These are phyloP conservation scores for Talaromyces islandicus DNA, from an alignment of 2,329 filamentous ascomycete genomes.

Conservation along the genomic window DNA sequence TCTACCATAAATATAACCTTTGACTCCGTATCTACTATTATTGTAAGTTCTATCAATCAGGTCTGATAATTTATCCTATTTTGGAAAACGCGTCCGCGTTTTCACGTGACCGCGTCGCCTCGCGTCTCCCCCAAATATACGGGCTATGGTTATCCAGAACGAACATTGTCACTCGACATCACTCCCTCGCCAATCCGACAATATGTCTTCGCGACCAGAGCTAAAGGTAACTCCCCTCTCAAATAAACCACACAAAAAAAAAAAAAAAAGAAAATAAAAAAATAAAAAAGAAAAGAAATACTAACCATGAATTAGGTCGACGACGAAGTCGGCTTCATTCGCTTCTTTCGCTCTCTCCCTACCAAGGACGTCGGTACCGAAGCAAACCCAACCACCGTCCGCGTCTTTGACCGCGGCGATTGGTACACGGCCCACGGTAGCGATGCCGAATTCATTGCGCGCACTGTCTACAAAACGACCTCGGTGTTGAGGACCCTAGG, in stretches of 20 bases:
- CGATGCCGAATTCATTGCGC: constrained; percentile 42
- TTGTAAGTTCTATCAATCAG: no score
- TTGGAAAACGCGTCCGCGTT: constrained; percentile 24
- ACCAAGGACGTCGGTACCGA: constrained; percentile 49
- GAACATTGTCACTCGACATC: constrained; percentile 7
- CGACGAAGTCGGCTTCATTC: constrained; percentile 94
- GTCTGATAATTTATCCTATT: not conserved
- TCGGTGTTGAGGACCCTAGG: constrained; percentile 90
- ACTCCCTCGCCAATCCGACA: constrained; percentile 18
- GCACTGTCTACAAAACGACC: constrained; percentile 92
- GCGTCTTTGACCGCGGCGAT: constrained; percentile 89
- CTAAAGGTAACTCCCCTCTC: constrained; percentile 51
- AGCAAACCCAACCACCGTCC: constrained; percentile 51
- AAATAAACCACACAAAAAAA: not conserved
- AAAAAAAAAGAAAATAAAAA: no score
- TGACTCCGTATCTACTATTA: not conserved
- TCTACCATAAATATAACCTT: not conserved
- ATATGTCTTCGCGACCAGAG: constrained; percentile 67
- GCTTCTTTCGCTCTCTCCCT: constrained; percentile 85
- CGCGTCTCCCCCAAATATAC: constrained; percentile 18
- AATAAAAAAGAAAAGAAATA: not conserved
- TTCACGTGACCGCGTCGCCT: constrained; percentile 26
- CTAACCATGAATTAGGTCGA: constrained; percentile 61
- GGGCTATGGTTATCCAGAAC: not conserved
- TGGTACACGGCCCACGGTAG: constrained; percentile 69